Evolutionary conservation across 352 stramenopile genomes (phyloP).

Genomic region (Albugo laibachii): DNA sequence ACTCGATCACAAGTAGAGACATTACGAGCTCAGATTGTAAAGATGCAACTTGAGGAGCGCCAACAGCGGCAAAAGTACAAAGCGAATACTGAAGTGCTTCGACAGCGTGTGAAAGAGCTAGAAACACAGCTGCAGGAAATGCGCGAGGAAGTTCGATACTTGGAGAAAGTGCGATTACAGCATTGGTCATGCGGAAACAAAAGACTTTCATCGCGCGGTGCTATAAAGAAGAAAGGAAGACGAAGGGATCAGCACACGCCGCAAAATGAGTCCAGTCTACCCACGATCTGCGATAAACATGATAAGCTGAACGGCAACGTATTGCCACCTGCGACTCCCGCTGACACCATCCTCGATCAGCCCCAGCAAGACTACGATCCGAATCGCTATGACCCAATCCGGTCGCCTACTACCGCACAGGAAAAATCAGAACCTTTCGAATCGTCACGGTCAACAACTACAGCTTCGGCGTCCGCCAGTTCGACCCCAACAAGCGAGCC

Average conservation of each 20-base stretch:
- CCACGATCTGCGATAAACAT: background rate
- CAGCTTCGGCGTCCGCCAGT: too few relatives aligned
- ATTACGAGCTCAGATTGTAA: constrained; percentile 68
- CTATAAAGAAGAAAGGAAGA: constrained; percentile 14
- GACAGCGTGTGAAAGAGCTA: constrained; percentile 44
- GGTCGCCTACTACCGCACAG: too few relatives aligned
- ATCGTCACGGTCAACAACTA: too few relatives aligned
- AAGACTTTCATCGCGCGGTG: constrained; percentile 11
- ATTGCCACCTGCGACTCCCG: background rate
- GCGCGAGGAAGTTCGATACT: constrained; percentile 50
- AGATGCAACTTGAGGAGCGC: constrained; percentile 56
- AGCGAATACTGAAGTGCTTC: constrained; percentile 33
- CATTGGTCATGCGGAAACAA: constrained; percentile 14
- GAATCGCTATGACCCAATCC: constrained; percentile 4
- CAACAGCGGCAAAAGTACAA: constrained; percentile 35
- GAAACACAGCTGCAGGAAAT: constrained; percentile 57
- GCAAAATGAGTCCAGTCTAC: too few relatives aligned
- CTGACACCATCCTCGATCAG: background rate
- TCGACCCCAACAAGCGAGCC: constrained; percentile 7
- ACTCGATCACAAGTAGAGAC: constrained; percentile 37
- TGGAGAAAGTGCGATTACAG: constrained; percentile 50
- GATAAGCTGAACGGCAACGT: constrained; percentile 13
- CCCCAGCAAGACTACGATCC: background rate
- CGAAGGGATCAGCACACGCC: background rate
- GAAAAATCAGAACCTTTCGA: too few relatives aligned